Percentiles rank a stretch among this genome's conserved stretches.
These are phyloP conservation scores for Populus euphratica DNA, from an alignment of 345 rosid genomes.

Conservation along the genomic window DNA sequence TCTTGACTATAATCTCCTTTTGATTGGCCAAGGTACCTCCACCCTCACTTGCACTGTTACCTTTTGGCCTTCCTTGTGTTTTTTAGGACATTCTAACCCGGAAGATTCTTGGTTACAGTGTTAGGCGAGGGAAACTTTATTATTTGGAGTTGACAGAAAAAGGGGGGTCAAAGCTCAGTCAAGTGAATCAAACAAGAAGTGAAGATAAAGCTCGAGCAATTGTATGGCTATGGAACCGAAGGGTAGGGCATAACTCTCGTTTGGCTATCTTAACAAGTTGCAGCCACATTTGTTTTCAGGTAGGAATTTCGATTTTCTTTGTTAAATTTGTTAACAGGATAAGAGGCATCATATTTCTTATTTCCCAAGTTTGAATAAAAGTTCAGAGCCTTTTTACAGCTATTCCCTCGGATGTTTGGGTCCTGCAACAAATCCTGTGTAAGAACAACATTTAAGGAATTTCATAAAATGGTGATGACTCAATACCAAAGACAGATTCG, in stretches of 20 bases:
- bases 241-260: background rate
- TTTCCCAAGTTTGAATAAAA: slow-evolving; percentile 2
- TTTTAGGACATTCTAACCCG: too few species aligned
- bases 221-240: background rate
- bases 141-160: too few species aligned
- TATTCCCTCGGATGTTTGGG: background rate
- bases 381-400: background rate
- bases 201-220: background rate
- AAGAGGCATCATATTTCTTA: background rate
- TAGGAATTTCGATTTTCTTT: background rate
- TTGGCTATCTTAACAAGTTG: background rate
- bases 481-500: too few species aligned
- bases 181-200: too few species aligned
- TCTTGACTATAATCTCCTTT: background rate
- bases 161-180: too few species aligned
- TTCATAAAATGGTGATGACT: too few species aligned
- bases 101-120: background rate
- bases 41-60: too few species aligned
- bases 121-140: background rate
- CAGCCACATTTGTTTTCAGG: background rate
- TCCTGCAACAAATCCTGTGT: background rate
- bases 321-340: background rate
- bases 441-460: too few species aligned
- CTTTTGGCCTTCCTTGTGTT: too few species aligned
- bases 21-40: background rate